These are phyloP conservation scores for Suillus subluteus DNA, from an alignment of 768 basidiomycete genomes.

Conservation along the genomic window DNA sequence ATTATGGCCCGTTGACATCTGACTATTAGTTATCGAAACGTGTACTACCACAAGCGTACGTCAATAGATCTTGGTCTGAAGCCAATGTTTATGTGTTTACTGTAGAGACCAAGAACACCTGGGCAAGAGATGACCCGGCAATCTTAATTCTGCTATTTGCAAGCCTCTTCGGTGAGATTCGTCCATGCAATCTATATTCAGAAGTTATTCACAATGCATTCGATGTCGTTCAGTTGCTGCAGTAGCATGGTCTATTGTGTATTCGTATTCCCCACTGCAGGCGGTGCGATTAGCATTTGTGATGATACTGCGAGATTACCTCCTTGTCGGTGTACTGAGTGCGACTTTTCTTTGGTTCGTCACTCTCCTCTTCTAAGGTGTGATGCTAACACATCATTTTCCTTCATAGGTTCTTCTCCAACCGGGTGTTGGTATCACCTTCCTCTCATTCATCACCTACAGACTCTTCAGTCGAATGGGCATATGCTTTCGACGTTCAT, in stretches of 20 bases:
- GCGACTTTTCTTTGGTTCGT: slow-evolving; percentile 79
- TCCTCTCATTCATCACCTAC: slow-evolving; percentile 71
- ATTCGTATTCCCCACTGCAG: slow-evolving; percentile 60
- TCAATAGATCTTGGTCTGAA: background rate
- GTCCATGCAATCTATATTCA: background rate
- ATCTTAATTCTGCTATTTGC: slow-evolving; percentile 85
- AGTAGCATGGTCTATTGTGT: slow-evolving; percentile 84
- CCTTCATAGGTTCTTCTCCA: slow-evolving; percentile 63
- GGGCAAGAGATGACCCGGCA: slow-evolving; percentile 97
- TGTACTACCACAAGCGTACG: slow-evolving; percentile 95
- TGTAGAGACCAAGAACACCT: slow-evolving; percentile 95
- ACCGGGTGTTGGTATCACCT: slow-evolving; percentile 69
- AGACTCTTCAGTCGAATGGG: slow-evolving; percentile 85
- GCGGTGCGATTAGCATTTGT: slow-evolving; percentile 68
- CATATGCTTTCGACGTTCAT: slow-evolving; percentile 96
- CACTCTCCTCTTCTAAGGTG: slow-evolving; percentile 9
- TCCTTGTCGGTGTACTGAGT: slow-evolving; percentile 73
- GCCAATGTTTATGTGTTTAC: background rate
- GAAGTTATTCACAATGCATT: background rate
- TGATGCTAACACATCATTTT: slow-evolving; percentile 20
- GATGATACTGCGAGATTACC: slow-evolving; percentile 90
- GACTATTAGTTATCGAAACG: slow-evolving; percentile 79
- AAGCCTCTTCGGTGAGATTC: slow-evolving; percentile 65
- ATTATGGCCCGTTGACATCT: slow-evolving; percentile 19
- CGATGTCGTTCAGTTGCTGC: slow-evolving; percentile 61